Evolutionary conservation across 768 basidiomycete genomes (phyloP).

Genomic region (Baorangia bicolor): DNA sequence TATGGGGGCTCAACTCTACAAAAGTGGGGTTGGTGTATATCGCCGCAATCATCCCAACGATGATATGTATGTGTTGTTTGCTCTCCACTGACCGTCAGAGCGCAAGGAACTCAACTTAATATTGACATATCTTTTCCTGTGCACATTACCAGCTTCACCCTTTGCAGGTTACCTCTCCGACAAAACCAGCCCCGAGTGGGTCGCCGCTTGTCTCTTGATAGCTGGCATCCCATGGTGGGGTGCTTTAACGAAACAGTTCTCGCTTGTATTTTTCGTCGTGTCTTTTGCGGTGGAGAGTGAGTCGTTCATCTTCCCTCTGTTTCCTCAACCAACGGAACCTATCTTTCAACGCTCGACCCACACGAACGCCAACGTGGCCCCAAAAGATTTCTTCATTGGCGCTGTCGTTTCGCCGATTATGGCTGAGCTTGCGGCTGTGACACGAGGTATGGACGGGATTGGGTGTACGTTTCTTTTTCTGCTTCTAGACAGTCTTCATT

Average conservation of each 20-base stretch:
- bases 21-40: neutral
- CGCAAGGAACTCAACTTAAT: neutral
- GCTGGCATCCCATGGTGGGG: neutral
- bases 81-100: neutral
- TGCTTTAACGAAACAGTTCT: neutral
- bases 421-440: neutral
- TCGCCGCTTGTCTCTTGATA: neutral
- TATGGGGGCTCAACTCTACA: neutral
- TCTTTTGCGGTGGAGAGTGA: neutral
- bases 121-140: neutral
- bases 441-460: neutral
- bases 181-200: neutral
- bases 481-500: neutral
- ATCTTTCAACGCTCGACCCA: neutral
- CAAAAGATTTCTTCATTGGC: neutral
- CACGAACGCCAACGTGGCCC: neutral
- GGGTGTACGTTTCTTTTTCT: neutral
- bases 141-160: neutral
- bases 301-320: neutral
- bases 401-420: neutral
- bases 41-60: neutral
- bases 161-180: neutral
- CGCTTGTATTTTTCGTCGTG: neutral
- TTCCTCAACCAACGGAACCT: neutral
- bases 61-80: neutral